Percentiles rank a stretch among this genome's conserved stretches.
Evolutionary conservation across 1,139 yeast genomes (phyloP).

Genomic region (Kodamaea anthophila): DNA sequence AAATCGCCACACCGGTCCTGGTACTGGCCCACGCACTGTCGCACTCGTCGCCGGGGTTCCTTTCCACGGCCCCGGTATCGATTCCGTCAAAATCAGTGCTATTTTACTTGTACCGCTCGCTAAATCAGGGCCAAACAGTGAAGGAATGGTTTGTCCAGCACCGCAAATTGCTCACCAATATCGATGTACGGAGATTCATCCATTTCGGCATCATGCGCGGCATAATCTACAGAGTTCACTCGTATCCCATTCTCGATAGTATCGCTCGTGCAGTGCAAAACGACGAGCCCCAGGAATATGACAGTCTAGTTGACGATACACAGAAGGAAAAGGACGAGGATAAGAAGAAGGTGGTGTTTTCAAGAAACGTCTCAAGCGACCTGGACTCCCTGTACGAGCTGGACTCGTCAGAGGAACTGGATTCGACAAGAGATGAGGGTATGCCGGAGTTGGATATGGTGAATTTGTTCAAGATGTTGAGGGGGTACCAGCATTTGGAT

Average conservation of each 20-base stretch:
- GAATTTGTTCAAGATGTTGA: constrained; percentile 41
- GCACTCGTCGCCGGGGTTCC: constrained; percentile 7
- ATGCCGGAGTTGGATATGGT: constrained; percentile 28
- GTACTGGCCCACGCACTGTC: constrained; percentile 3
- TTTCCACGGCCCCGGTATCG: constrained; percentile 3
- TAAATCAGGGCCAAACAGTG: constrained; percentile 73
- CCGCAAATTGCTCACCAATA: constrained; percentile 46
- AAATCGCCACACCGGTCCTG: constrained; percentile 7
- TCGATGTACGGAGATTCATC: constrained; percentile 79
- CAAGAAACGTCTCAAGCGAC: background rate
- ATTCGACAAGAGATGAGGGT: constrained; percentile 7
- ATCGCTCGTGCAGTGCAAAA: constrained; percentile 31
- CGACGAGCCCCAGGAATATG: constrained; percentile 24
- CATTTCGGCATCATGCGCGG: constrained; percentile 84
- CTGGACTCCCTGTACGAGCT: constrained; percentile 6
- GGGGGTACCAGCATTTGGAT: constrained; percentile 61
- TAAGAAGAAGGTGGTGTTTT: constrained; percentile 2
- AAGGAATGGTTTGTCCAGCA: constrained; percentile 77
- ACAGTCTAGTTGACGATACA: constrained; percentile 21
- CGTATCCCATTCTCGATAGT: constrained; percentile 58
- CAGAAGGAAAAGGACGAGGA: constrained; percentile 8
- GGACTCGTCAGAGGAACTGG: constrained; percentile 4
- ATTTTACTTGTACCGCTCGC: constrained; percentile 70
- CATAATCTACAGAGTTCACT: constrained; percentile 70
- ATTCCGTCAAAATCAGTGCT: constrained; percentile 61